These are phyloP conservation scores for Wallacemonas rigidus DNA, from an alignment of 208 protist genomes.

Conservation along the genomic window DNA sequence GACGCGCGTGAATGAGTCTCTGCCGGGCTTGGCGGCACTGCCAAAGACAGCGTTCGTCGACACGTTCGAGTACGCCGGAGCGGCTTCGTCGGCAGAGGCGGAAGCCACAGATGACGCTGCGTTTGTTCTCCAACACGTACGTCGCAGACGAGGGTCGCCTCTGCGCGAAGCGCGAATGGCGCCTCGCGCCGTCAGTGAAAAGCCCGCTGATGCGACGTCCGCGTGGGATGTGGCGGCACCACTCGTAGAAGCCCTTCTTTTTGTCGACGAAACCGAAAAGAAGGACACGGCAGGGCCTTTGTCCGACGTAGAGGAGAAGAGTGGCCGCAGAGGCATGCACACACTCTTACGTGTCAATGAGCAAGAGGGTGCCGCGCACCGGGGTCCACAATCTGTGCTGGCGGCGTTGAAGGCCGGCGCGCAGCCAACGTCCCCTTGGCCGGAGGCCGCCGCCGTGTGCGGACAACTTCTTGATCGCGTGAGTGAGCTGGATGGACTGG, in stretches of 20 bases:
- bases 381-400: slow-evolving; percentile 24
- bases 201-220: no score
- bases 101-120: neutral
- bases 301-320: no score
- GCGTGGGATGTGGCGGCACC: no score
- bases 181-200: neutral
- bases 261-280: no score
- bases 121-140: slow-evolving; percentile 1
- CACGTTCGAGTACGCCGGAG: slow-evolving; percentile 9
- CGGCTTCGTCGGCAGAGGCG: neutral
- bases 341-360: no score
- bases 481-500: neutral
- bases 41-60: slow-evolving; percentile 44
- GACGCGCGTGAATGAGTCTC: slow-evolving; percentile 53
- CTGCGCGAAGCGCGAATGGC: neutral
- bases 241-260: no score
- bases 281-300: no score
- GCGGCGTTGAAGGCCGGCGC: slow-evolving; percentile 19
- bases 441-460: slow-evolving; percentile 30
- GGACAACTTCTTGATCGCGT: slow-evolving; percentile 26
- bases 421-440: slow-evolving; percentile 20
- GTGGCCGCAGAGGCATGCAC: no score
- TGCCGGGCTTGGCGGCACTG: slow-evolving; percentile 36
- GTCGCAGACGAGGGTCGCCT: neutral
- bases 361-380: neutral